Evolutionary conservation across 2,329 filamentous ascomycete genomes (phyloP).

Genomic region (Metarhizium album): DNA sequence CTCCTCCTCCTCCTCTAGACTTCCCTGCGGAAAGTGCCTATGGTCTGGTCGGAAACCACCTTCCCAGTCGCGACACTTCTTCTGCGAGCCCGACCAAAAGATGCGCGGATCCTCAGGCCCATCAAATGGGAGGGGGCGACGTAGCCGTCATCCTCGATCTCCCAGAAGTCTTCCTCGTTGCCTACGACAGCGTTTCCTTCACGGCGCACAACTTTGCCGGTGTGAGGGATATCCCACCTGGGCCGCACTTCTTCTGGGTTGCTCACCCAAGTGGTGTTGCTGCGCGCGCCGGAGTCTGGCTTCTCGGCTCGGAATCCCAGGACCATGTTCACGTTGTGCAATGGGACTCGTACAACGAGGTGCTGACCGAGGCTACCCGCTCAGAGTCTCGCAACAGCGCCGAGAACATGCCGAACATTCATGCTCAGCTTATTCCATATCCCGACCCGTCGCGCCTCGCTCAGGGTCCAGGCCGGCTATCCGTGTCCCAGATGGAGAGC

Average conservation of each 20-base stretch:
- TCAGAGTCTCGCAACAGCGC: constrained; percentile 35
- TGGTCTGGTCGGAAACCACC: neutral
- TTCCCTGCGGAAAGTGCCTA: constrained; percentile 7
- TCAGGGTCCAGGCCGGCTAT: constrained; percentile 8
- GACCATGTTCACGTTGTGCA: constrained; percentile 34
- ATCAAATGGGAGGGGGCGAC: constrained; percentile 32
- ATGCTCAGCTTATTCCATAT: constrained; percentile 35
- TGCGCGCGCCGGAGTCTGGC: constrained; percentile 47
- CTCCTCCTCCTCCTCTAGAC: constrained; percentile 23
- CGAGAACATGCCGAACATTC: constrained; percentile 27
- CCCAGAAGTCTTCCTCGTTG: constrained; percentile 39
- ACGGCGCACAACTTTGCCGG: constrained; percentile 38
- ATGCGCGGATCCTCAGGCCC: constrained; percentile 11
- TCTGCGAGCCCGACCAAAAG: constrained; percentile 1
- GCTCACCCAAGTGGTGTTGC: constrained; percentile 36
- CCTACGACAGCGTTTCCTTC: constrained; percentile 41
- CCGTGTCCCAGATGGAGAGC: constrained; percentile 11
- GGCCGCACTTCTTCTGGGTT: constrained; percentile 50
- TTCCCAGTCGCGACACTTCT: neutral
- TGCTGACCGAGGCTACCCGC: constrained; percentile 35
- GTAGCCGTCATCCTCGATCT: constrained; percentile 42
- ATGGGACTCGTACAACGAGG: constrained; percentile 47
- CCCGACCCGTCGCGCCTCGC: constrained; percentile 22
- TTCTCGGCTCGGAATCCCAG: constrained; percentile 26
- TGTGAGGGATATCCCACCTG: constrained; percentile 42